Percentiles rank a stretch among this genome's conserved stretches.
Evolutionary conservation across 176 grass and related monocot genomes (phyloP).

Genomic region (Oryza glumipatula): DNA sequence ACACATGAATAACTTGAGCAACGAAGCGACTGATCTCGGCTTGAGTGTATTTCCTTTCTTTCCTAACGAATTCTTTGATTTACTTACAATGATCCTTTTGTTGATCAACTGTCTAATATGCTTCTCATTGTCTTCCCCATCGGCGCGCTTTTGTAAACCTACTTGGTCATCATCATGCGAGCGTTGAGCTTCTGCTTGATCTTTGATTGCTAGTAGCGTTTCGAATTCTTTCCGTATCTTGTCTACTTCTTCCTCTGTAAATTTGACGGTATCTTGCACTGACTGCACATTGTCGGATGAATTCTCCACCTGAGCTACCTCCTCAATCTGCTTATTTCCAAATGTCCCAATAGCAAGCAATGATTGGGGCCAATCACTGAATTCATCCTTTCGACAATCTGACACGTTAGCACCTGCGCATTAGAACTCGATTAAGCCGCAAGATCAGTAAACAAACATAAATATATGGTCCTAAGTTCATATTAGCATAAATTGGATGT

Average conservation of each 20-base stretch:
- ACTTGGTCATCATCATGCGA: constrained; percentile 31
- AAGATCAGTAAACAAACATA: constrained; percentile 28
- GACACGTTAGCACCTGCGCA: constrained; percentile 50
- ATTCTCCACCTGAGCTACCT: constrained; percentile 32
- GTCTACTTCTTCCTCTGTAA: constrained; percentile 67
- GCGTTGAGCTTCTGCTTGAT: constrained; percentile 29
- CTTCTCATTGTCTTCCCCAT: constrained; percentile 37
- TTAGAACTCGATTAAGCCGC: constrained; percentile 32
- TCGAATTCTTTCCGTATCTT: constrained; percentile 61
- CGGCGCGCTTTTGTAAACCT: constrained; percentile 23
- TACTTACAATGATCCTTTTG: constrained; percentile 54
- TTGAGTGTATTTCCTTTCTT: constrained; percentile 52
- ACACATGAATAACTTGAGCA: constrained; percentile 61
- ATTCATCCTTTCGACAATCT: constrained; percentile 56
- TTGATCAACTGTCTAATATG: constrained; percentile 26
- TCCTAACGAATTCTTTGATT: constrained; percentile 47
- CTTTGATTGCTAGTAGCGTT: constrained; percentile 44
- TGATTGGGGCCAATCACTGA: constrained; percentile 69
- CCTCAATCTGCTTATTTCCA: constrained; percentile 56
- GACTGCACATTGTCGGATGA: constrained; percentile 33
- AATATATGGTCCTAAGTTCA: constrained; percentile 36
- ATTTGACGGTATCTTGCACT: constrained; percentile 41
- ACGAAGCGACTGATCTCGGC: constrained; percentile 59
- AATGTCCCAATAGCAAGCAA: constrained; percentile 85
- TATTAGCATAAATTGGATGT: constrained; percentile 1